Evolutionary conservation across 2,329 filamentous ascomycete species (phyloP).

Genomic region (Fusarium mundagurra): DNA sequence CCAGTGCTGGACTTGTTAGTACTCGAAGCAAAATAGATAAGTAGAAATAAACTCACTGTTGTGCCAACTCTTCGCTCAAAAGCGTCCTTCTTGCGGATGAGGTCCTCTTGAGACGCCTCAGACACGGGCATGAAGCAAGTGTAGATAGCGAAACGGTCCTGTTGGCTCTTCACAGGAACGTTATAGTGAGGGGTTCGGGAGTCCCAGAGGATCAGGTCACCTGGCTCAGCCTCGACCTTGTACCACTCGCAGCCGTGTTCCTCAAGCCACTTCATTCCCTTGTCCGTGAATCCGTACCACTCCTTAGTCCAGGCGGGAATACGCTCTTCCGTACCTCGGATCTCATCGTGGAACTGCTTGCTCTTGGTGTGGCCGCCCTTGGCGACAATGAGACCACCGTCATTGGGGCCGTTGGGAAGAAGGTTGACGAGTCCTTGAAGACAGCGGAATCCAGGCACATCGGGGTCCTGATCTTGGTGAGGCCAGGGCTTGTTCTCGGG

Average conservation of each 20-base stretch:
- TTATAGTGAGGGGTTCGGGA: conserved; percentile 54
- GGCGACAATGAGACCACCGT: conserved; percentile 49
- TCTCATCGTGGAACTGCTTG: conserved; percentile 48
- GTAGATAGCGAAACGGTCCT: conserved; percentile 51
- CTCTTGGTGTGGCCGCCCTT: conserved; percentile 36
- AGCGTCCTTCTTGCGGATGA: conserved; percentile 53
- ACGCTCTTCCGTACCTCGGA: conserved; percentile 46
- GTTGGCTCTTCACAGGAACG: conserved; percentile 48
- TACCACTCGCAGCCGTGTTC: conserved; percentile 47
- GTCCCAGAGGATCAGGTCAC: conserved; percentile 55
- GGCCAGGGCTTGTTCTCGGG: conserved; percentile 36
- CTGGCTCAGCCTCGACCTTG: conserved; percentile 54
- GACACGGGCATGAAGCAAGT: conserved; percentile 37
- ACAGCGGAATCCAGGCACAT: conserved; percentile 56
- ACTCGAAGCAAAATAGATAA: neutral
- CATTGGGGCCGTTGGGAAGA: conserved; percentile 47
- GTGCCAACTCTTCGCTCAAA: conserved; percentile 51
- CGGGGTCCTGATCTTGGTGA: conserved; percentile 38
- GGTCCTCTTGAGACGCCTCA: conserved; percentile 46
- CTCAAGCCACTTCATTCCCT: conserved; percentile 51
- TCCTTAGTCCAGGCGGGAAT: conserved; percentile 51
- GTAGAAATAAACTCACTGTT: conserved; percentile 34
- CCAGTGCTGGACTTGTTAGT: conserved; percentile 38
- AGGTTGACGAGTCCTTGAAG: conserved; percentile 62
- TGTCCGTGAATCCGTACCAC: conserved; percentile 48